Conservation (phyloP, 768 basidiomycete species). For the Cystofilobasidium macerans region DNA sequence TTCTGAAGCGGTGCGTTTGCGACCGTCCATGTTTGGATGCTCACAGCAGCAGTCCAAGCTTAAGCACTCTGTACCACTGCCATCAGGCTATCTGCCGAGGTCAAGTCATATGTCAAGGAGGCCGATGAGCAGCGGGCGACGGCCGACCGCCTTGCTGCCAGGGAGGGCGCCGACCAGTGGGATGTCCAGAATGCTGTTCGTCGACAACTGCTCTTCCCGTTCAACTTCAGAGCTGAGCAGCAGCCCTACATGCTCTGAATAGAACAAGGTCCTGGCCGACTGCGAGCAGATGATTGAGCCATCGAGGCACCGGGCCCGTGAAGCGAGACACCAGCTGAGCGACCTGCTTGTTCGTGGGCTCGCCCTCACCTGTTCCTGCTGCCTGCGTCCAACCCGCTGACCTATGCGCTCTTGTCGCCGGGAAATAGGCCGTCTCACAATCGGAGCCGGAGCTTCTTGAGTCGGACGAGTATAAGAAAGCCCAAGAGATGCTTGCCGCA, state of each 20-base stretch:
- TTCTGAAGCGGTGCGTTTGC: conserved; percentile 23
- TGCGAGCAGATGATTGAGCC: conserved; percentile 29
- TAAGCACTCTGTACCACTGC: too few relatives aligned
- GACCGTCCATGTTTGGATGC: neutral
- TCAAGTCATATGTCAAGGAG: conserved; percentile 25
- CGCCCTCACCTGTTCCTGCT: neutral
- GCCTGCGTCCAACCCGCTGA: neutral
- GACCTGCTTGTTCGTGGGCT: conserved; percentile 26
- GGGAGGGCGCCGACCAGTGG: conserved; percentile 26
- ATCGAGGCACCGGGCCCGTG: conserved; percentile 23
- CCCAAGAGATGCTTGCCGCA: conserved; percentile 9
- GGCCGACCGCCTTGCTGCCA: conserved; percentile 11
- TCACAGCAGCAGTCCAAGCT: too few relatives aligned
- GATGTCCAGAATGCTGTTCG: conserved; percentile 28
- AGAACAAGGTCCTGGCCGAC: conserved; percentile 29
- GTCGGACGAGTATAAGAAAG: conserved; percentile 25
- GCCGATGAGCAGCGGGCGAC: conserved; percentile 18
- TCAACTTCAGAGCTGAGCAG: neutral
- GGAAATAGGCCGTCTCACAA: conserved; percentile 7
- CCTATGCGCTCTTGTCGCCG: neutral
- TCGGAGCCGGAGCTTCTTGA: conserved; percentile 21
- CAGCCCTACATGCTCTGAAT: neutral
- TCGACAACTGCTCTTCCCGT: neutral
- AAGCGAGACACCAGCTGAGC: conserved; percentile 25
- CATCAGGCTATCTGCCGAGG: conserved; percentile 26